Evolutionary conservation across 768 basidiomycete genomes (phyloP).

Genomic region (Suillus lakei): DNA sequence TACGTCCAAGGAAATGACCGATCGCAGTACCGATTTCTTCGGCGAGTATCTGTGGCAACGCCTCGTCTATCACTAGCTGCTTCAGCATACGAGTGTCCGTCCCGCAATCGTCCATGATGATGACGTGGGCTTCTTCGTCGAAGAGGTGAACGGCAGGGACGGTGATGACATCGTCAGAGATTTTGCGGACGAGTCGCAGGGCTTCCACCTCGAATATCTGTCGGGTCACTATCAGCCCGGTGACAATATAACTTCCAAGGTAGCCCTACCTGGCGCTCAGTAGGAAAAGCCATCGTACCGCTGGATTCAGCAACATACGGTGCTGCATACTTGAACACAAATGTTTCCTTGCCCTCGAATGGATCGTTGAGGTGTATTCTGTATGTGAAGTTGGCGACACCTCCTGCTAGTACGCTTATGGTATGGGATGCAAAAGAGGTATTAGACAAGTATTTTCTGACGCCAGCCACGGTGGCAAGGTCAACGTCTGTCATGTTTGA

Average conservation of each 20-base stretch:
- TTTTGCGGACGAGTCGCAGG: conserved; percentile 45
- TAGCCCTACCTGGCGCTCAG: conserved; percentile 57
- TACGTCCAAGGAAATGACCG: conserved; percentile 55
- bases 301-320: conserved; percentile 41
- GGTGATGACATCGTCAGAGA: conserved; percentile 40
- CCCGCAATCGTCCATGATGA: conserved; percentile 71
- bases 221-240: conserved; percentile 34
- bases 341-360: conserved; percentile 47
- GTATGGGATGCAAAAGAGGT: conserved; percentile 51
- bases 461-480: conserved; percentile 34
- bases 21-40: conserved; percentile 54
- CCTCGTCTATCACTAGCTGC: conserved; percentile 41
- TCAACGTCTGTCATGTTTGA: conserved; percentile 27
- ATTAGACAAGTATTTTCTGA: conserved; percentile 48
- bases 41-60: conserved; percentile 34
- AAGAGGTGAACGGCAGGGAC: conserved; percentile 55
- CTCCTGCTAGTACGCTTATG: conserved; percentile 52
- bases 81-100: conserved; percentile 42
- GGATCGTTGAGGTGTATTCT: conserved; percentile 50
- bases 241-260: neutral
- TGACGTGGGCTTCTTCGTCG: conserved; percentile 51
- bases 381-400: conserved; percentile 60
- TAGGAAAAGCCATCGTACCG: conserved; percentile 35
- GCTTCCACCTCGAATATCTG: conserved; percentile 53
- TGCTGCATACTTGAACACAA: conserved; percentile 64